Percentiles rank a stretch among this genome's conserved stretches.
Evolutionary conservation across 768 basidiomycete genomes (phyloP).

Genomic region (Favolaschia claudopus): DNA sequence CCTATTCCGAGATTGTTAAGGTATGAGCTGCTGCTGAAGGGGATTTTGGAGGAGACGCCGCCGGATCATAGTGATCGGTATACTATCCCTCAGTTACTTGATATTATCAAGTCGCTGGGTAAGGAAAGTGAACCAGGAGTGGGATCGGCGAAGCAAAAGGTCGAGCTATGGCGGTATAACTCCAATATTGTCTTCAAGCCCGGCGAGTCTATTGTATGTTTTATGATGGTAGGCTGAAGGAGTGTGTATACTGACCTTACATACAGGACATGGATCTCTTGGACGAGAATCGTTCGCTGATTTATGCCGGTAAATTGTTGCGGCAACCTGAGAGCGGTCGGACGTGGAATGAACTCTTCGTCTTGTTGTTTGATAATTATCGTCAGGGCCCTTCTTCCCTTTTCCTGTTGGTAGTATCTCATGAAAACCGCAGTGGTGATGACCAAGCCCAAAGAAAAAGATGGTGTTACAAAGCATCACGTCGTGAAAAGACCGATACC

Average conservation of each 20-base stretch:
- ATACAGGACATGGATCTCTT: slow-evolving; percentile 86
- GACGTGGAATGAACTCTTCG: slow-evolving; percentile 88
- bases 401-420: background rate
- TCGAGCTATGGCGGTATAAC: slow-evolving; percentile 89
- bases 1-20: slow-evolving; percentile 91
- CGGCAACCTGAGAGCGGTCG: slow-evolving; percentile 90
- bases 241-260: background rate
- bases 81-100: slow-evolving; percentile 85
- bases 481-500: slow-evolving; percentile 91
- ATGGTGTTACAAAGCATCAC: slow-evolving; percentile 76
- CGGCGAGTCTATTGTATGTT: slow-evolving; percentile 70
- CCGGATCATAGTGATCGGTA: slow-evolving; percentile 81
- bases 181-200: slow-evolving; percentile 80
- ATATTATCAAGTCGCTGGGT: slow-evolving; percentile 85
- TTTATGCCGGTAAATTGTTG: slow-evolving; percentile 83
- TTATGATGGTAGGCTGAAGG: background rate
- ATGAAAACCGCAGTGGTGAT: slow-evolving; percentile 73
- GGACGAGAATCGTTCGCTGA: slow-evolving; percentile 81
- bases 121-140: slow-evolving; percentile 92
- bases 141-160: slow-evolving; percentile 84
- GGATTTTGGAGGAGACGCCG: slow-evolving; percentile 79
- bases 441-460: slow-evolving; percentile 85
- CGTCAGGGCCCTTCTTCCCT: slow-evolving; percentile 53
- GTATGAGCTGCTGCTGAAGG: slow-evolving; percentile 85
- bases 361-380: slow-evolving; percentile 95